Evolutionary conservation across 106 monocot genomes (phyloP), one percentile per base, ranked within the genome.

Genomic region (Phalaenopsis equestris): DNA sequence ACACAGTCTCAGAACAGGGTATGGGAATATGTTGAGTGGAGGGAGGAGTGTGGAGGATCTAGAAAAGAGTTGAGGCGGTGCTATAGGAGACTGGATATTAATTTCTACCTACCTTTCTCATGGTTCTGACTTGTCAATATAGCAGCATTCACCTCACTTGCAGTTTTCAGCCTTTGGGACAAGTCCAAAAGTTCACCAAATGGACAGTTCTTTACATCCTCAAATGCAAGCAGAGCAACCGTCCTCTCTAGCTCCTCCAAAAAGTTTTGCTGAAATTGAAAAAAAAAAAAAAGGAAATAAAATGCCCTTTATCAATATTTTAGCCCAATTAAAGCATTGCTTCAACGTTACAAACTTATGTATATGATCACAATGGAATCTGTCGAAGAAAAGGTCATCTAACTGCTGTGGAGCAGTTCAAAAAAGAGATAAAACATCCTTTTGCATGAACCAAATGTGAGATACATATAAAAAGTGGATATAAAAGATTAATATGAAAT

Each of bases 91-190:
- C 64, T 24, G 24, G 64, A 23, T 65, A 72, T 72, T 16, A 72
- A 72, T 11, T 11, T 9, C 8, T 72, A 41, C 88, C 57, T 68
- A 96, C 96, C 96, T 90, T 97, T 97, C 81, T 97, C 96, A 81
- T 94, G 92, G 78, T 91, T 94, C 85, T 97, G 96, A 83, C 94
- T 97, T 52, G 92, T 90, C 67, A 97, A 89, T 79, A 97, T 97
- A 36, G 96, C 96, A 48, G 96, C 94, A 85, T 97, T 97, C 75
- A 97, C 94, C 81, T 97, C 96, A 79, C 90, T 94, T 81, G 96
- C 96, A 81, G 90, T 97, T 84, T 97, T 97, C 74, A 90, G 81
- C 4, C 96, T 93, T 72, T 97, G 96, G 19, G 96, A 97, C 78
- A 92, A 84, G 76, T 97, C 94, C 73, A 97, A 76, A 76, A 97